Conservation (phyloP, 805 yeast genomes). For the Brettanomyces bruxellensis region DNA sequence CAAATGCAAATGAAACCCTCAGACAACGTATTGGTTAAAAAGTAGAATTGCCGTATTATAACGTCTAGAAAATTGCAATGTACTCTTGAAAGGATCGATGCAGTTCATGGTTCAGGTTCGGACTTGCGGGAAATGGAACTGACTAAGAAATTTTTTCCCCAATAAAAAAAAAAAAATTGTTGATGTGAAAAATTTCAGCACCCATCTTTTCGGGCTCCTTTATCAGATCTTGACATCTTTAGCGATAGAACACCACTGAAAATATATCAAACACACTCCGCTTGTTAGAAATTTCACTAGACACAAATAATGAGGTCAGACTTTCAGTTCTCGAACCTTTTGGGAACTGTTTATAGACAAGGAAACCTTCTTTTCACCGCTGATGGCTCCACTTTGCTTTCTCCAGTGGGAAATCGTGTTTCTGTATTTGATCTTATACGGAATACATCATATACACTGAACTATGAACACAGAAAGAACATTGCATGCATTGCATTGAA, state of each 20-base stretch:
- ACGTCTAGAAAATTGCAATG: no score
- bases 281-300: neutral
- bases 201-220: neutral
- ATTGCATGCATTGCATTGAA: conserved; percentile 74
- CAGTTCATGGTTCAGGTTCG: no score
- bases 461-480: conserved; percentile 87
- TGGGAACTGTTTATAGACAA: conserved; percentile 90
- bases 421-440: conserved; percentile 79
- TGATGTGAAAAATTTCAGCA: neutral
- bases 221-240: neutral
- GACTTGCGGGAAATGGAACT: no score
- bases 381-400: conserved; percentile 74
- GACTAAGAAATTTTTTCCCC: no score
- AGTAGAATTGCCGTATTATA: no score
- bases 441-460: conserved; percentile 80
- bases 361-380: conserved; percentile 84
- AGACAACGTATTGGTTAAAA: no score
- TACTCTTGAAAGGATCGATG: no score
- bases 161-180: neutral
- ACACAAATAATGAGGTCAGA: conserved; percentile 66
- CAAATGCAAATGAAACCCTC: no score
- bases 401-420: conserved; percentile 94
- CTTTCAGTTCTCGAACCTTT: conserved; percentile 74
- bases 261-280: no score
- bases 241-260: no score